Conservation (phyloP, 2,329 filamentous ascomycete species). For the Claviceps lovelessii region DNA sequence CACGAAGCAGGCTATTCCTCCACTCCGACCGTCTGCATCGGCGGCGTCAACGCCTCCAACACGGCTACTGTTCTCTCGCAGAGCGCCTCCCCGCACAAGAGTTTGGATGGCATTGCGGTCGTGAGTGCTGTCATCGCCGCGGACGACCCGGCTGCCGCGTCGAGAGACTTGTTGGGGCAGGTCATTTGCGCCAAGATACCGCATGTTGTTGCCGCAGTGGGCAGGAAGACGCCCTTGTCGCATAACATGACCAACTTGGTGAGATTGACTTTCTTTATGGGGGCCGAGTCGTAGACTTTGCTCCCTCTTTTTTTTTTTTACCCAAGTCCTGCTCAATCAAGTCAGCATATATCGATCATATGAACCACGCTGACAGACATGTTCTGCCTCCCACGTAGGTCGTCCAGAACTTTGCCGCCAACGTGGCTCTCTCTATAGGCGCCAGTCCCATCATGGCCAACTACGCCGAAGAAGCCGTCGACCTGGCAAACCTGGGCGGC, state of each 20-base stretch:
- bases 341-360: background rate
- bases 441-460: conserved; percentile 91
- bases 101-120: conserved; percentile 68
- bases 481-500: conserved; percentile 64
- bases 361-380: background rate
- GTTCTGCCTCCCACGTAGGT: conserved; percentile 26
- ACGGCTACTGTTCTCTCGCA: conserved; percentile 61
- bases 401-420: conserved; percentile 88
- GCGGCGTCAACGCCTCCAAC: conserved; percentile 70
- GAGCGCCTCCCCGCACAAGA: conserved; percentile 35
- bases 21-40: conserved; percentile 66
- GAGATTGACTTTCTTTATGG: conserved; percentile 1
- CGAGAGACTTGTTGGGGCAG: conserved; percentile 37
- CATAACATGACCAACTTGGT: conserved; percentile 96
- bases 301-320: background rate
- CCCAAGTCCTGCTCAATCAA: background rate
- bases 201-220: conserved; percentile 45
- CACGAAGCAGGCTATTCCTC: conserved; percentile 27
- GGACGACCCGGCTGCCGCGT: conserved; percentile 47
- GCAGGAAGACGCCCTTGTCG: conserved; percentile 53
- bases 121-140: conserved; percentile 80
- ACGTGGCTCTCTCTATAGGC: conserved; percentile 71
- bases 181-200: conserved; percentile 35
- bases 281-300: no score
- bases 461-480: conserved; percentile 65